These are phyloP conservation scores for Penicillium brevicompactum DNA, from an alignment of 2,329 filamentous ascomycete species.

Conservation along the genomic window DNA sequence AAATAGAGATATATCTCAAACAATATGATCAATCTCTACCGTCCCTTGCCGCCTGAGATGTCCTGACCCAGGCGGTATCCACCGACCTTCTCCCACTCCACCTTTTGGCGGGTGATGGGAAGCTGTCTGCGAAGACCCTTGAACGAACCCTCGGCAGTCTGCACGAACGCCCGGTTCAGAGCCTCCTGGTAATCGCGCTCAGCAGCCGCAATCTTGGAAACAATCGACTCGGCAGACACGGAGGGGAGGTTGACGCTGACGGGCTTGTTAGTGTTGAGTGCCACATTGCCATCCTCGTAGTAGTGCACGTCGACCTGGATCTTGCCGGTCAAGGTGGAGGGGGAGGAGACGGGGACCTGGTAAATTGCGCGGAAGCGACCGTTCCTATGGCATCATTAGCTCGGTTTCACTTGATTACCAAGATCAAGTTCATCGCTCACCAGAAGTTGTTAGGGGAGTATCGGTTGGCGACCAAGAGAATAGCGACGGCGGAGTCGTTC, in stretches of 20 bases:
- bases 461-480: constrained; percentile 90
- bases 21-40: constrained; percentile 17
- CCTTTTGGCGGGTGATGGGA: constrained; percentile 95
- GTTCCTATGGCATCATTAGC: constrained; percentile 62
- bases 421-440: constrained; percentile 48
- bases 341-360: constrained; percentile 69
- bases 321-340: constrained; percentile 68
- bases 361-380: constrained; percentile 94
- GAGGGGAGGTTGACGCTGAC: constrained; percentile 64
- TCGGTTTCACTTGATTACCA: neutral
- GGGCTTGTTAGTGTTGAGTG: constrained; percentile 84
- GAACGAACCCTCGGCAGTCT: constrained; percentile 89
- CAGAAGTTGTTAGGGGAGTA: constrained; percentile 99
- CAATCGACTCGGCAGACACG: constrained; percentile 67
- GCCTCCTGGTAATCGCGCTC: constrained; percentile 98
- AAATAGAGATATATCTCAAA: constrained; percentile 7
- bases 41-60: constrained; percentile 67
- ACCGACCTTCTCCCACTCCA: constrained; percentile 98
- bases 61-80: constrained; percentile 85
- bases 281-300: constrained; percentile 98
- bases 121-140: constrained; percentile 90
- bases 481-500: constrained; percentile 72
- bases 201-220: constrained; percentile 72
- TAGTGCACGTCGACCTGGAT: constrained; percentile 98
- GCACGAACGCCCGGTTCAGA: constrained; percentile 85